Conservation (phyloP, 2,329 filamentous ascomycete species). For the Tothia fuscella region DNA sequence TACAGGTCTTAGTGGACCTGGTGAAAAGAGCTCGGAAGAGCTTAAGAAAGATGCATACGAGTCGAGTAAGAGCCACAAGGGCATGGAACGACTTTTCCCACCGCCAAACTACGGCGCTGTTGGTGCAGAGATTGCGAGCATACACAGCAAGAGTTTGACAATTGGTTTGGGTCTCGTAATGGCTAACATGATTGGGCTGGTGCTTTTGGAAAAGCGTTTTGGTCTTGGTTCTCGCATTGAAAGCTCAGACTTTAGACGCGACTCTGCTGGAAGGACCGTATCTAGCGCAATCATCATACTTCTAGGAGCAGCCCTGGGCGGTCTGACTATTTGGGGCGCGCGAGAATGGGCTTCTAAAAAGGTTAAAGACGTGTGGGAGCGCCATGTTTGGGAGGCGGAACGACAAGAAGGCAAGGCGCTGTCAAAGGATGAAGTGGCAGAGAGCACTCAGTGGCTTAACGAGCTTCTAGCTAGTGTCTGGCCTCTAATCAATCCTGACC, state of each 20-base stretch:
- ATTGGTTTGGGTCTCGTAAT: conserved; percentile 24
- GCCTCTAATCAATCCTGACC: conserved; percentile 64
- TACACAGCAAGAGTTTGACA: conserved; percentile 32
- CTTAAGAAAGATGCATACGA: conserved; percentile 32
- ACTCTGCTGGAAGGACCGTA: conserved; percentile 11
- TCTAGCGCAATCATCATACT: conserved; percentile 23
- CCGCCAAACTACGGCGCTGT: conserved; percentile 38
- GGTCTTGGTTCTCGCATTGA: conserved; percentile 2
- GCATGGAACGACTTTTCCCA: conserved; percentile 41
- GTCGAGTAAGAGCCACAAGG: conserved; percentile 29
- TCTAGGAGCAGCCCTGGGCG: conserved; percentile 4
- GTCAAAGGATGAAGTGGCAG: conserved; percentile 39
- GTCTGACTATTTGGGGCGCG: conserved; percentile 31
- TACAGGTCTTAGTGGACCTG: conserved; percentile 32
- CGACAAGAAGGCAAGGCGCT: conserved; percentile 40
- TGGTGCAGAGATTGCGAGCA: conserved; percentile 30
- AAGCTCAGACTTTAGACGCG: not conserved
- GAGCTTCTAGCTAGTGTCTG: conserved; percentile 55
- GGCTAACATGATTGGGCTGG: conserved; percentile 17
- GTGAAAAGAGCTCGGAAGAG: conserved; percentile 32
- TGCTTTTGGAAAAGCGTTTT: conserved; percentile 13
- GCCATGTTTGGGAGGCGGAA: conserved; percentile 57
- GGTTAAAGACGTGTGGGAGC: conserved; percentile 51
- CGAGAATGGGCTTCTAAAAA: conserved; percentile 50
- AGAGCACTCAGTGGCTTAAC: conserved; percentile 62